Percentiles rank a stretch among this genome's conserved stretches.
Conservation (phyloP, 129 eudicot species). For the Smallanthus sonchifolius region DNA sequence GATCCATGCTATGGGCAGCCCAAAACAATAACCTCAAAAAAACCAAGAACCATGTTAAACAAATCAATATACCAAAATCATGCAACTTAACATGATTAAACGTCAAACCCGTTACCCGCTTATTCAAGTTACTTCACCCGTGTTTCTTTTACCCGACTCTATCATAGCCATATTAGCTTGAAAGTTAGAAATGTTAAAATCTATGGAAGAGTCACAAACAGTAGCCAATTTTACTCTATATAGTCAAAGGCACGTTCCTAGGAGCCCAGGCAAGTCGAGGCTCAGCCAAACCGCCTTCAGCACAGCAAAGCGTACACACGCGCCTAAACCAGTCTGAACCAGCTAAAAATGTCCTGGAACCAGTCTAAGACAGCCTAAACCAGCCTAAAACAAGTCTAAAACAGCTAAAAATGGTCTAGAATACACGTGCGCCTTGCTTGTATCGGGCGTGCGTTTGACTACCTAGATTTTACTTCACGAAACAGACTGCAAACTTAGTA, state of each 20-base stretch:
- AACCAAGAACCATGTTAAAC: not conserved
- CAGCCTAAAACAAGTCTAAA: too few species aligned
- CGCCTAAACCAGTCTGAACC: too few species aligned
- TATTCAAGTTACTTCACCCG: not conserved
- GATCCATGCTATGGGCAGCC: not conserved
- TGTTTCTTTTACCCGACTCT: not conserved
- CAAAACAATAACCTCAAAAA: not conserved
- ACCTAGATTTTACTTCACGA: too few species aligned
- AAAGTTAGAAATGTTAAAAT: slow-evolving; percentile 1
- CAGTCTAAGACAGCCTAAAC: too few species aligned
- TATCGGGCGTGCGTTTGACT: too few species aligned
- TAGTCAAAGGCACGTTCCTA: too few species aligned
- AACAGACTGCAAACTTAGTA: not conserved
- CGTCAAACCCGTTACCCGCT: not conserved
- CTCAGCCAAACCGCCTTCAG: too few species aligned
- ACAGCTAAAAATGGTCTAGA: too few species aligned
- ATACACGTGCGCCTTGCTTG: too few species aligned
- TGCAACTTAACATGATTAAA: not conserved
- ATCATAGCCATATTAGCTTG: not conserved
- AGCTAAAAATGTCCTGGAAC: too few species aligned
- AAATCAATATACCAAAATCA: slow-evolving; percentile 1
- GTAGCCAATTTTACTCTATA: not conserved
- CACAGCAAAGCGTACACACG: too few species aligned
- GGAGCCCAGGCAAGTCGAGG: too few species aligned
- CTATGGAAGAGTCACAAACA: not conserved